Evolutionary conservation across 2,329 filamentous ascomycete species (phyloP).

Genomic region (Colletotrichum cuscutae): DNA sequence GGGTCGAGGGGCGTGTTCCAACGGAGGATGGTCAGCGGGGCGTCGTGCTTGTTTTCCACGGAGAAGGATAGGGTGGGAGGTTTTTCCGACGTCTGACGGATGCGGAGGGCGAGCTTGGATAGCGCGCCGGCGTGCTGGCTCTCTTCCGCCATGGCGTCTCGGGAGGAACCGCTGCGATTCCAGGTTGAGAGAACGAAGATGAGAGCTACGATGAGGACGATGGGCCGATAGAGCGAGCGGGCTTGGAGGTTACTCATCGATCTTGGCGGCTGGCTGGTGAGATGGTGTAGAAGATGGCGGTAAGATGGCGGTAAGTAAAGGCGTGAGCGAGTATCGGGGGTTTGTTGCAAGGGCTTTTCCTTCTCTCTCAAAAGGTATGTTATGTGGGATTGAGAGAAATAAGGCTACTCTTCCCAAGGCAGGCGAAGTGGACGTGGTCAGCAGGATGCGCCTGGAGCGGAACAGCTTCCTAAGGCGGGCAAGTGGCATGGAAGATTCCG

Average conservation of each 20-base stretch:
- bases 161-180: constrained; percentile 7
- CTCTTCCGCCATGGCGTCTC: constrained; percentile 25
- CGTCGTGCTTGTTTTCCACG: constrained; percentile 52
- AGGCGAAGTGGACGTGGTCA: not conserved
- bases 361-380: not conserved
- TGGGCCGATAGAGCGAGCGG: not conserved
- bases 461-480: constrained; percentile 16
- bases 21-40: constrained; percentile 52
- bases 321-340: not conserved
- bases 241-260: constrained; percentile 7
- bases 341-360: not conserved
- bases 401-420: not conserved
- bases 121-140: constrained; percentile 21
- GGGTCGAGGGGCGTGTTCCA: constrained; percentile 59
- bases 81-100: constrained; percentile 46
- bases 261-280: not conserved
- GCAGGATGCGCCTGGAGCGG: not conserved
- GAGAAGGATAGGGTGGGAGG: constrained; percentile 49
- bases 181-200: constrained; percentile 13
- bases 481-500: constrained; percentile 4
- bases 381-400: not conserved
- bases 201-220: constrained; percentile 17
- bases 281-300: not conserved
- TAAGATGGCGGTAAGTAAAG: not conserved
- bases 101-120: constrained; percentile 44